Evolutionary conservation across 805 yeast species (phyloP).

Genomic region (Wickerhamiella azymoides): DNA sequence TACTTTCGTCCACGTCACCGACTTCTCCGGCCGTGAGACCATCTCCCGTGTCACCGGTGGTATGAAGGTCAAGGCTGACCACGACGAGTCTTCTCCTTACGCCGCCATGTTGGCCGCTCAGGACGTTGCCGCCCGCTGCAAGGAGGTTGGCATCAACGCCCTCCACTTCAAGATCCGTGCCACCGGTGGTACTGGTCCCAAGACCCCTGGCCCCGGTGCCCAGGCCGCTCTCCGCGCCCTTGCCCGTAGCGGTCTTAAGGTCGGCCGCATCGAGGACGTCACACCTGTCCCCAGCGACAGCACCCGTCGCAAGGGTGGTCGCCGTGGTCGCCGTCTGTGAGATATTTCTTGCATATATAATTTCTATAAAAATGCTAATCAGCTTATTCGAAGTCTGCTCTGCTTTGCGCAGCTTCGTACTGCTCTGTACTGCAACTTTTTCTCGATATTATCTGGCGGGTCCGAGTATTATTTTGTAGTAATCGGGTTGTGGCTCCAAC

Average conservation of each 20-base stretch:
- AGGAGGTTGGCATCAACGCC: conserved; percentile 99
- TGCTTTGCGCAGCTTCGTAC: no score
- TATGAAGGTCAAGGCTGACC: conserved; percentile 99
- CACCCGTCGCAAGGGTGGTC: conserved; percentile 99
- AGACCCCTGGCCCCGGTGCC: conserved; percentile 99
- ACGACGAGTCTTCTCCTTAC: conserved; percentile 99
- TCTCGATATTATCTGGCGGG: no score
- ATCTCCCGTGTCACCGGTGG: conserved; percentile 99
- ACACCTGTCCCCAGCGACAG: conserved; percentile 99
- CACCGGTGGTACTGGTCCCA: conserved; percentile 99
- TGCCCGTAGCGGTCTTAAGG: conserved; percentile 99
- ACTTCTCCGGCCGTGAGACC: conserved; percentile 99
- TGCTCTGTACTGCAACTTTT: no score
- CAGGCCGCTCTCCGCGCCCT: conserved; percentile 98
- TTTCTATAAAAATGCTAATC: conserved; percentile 3
- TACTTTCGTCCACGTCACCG: conserved; percentile 99
- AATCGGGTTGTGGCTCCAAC: no score
- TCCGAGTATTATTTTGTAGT: no score
- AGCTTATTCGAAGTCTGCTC: background rate
- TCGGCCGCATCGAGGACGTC: conserved; percentile 99
- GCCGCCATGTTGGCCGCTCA: conserved; percentile 99
- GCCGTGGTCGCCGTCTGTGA: conserved; percentile 99
- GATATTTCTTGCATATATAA: conserved; percentile 11
- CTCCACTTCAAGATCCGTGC: conserved; percentile 99
- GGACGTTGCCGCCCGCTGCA: conserved; percentile 97